Base-by-base conservation (phyloP, 495 filamentous ascomycete species). In the Glutinoglossum americanum region DNA sequence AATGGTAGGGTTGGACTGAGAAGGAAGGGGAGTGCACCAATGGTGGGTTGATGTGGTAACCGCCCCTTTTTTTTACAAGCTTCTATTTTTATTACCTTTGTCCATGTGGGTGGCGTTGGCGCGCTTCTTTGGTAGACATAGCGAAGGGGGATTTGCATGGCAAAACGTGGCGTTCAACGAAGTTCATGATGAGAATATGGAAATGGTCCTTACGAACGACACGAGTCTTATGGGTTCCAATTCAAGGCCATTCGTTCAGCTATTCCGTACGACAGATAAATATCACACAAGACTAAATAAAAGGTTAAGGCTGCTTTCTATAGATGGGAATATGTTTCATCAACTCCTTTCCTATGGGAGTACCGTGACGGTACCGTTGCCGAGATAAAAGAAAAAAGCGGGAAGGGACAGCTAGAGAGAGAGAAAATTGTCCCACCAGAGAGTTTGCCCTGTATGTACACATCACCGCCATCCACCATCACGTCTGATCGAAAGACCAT, bases 1-100 rank as follows among this genome's bases (percentile, higher is more conserved):
- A 44, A 0, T 10, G 58, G 60, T 7, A 60, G 61, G 32, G 60
- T 62, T 27, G 60, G 60, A 8, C 30, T 62, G 48, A 49, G 59
- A 19, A 33, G 49, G 53, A 62, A 62, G 47, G 59, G 60, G 3
- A 55, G 33, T 33, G 26, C 54, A 8, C 15, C 41, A n/a, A 45
- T 45, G 41, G 3, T 45, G 41, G 21, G 10, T 6, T 23, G n/a
- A 19, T 3, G 15, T 41, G 10, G 15, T 41, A 11, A 11, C 1
- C 15, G 15, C 15, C 5, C 15, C 13, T 41, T 3, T 3, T 41
- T 15, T 17, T 15, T 41, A 41, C 37, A 33, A 33, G 9, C 30
- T 4, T 41, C 37, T 17, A 41, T 17, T 41, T 41, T 41, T 15
- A 41, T 41, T 41, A 2, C 37, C 37, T 41, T 17, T 11, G 8